These are phyloP conservation scores for Claviceps purpurea DNA, from an alignment of 2,329 filamentous ascomycete species.

Conservation along the genomic window DNA sequence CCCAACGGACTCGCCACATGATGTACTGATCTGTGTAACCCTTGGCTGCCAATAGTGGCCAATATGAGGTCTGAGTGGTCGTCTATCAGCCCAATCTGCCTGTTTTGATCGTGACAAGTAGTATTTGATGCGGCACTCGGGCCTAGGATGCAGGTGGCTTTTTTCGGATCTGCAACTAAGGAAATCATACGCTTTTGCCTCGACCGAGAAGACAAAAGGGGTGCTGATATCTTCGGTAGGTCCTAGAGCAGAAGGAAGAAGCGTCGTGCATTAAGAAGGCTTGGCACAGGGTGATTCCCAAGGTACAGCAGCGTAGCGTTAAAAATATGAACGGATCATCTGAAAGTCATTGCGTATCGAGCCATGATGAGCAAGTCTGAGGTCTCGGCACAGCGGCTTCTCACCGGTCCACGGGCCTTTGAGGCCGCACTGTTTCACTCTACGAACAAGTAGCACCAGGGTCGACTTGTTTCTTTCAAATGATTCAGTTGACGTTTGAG, in stretches of 20 bases:
- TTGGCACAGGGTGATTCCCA: background rate
- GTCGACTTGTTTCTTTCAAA: background rate
- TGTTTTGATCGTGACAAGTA: conserved; percentile 1
- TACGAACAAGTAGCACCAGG: background rate
- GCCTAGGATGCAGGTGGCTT: background rate
- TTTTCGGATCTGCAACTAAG: background rate
- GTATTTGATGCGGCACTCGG: background rate
- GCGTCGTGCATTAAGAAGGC: background rate
- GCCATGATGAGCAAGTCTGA: background rate
- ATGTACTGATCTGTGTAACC: conserved; percentile 9
- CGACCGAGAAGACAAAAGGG: background rate
- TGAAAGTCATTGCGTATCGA: background rate
- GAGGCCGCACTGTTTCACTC: background rate
- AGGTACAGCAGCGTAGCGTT: background rate
- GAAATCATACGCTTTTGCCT: background rate
- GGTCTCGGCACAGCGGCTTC: background rate
- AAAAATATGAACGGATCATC: background rate
- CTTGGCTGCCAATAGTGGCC: conserved; percentile 3
- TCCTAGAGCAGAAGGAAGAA: background rate
- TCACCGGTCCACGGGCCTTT: background rate
- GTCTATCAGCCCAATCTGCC: background rate
- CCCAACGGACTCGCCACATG: conserved; percentile 3
- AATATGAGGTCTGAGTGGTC: background rate
- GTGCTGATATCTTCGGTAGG: background rate
- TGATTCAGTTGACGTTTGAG: background rate